These are phyloP conservation scores for Lathyrus oleraceus DNA, from an alignment of 306 rosid species.

Conservation along the genomic window DNA sequence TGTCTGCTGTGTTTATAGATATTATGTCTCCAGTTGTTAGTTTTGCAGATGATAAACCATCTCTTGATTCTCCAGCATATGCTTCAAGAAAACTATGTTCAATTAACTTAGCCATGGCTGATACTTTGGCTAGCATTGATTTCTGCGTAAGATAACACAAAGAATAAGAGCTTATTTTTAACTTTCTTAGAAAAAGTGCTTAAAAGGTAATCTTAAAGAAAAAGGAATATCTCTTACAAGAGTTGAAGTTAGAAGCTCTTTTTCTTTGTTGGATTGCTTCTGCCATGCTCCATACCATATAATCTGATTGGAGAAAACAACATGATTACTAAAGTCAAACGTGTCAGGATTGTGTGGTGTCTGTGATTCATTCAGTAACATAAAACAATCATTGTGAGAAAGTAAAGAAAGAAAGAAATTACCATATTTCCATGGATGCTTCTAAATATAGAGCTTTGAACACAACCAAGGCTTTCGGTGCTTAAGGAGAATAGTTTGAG, in stretches of 20 bases:
- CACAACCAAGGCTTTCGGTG: conserved; percentile 70
- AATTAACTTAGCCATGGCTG: conserved; percentile 57
- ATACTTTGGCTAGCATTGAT: conserved; percentile 54
- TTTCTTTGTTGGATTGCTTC: conserved; percentile 56
- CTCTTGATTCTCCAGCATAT: conserved; percentile 73
- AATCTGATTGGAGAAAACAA: conserved; percentile 52
- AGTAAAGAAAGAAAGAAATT: neutral
- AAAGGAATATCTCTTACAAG: conserved; percentile 53
- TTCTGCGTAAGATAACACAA: conserved; percentile 36
- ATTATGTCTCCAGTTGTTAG: conserved; percentile 61
- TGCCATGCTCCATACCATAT: conserved; percentile 91
- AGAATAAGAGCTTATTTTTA: too few relatives aligned
- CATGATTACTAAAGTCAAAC: too few relatives aligned
- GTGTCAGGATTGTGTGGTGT: too few relatives aligned
- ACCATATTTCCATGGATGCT: conserved; percentile 94
- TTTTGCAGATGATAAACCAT: conserved; percentile 55
- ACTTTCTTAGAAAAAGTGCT: neutral
- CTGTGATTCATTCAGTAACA: neutral
- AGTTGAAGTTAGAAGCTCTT: conserved; percentile 47
- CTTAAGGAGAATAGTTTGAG: conserved; percentile 60
- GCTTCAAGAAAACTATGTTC: conserved; percentile 72
- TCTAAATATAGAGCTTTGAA: conserved; percentile 68
- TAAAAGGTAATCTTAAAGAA: neutral
- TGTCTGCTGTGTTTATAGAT: conserved; percentile 43
- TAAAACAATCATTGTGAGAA: neutral